These are phyloP conservation scores for Colletotrichum cordylinicola DNA, from an alignment of 2,329 filamentous ascomycete species.

Conservation along the genomic window DNA sequence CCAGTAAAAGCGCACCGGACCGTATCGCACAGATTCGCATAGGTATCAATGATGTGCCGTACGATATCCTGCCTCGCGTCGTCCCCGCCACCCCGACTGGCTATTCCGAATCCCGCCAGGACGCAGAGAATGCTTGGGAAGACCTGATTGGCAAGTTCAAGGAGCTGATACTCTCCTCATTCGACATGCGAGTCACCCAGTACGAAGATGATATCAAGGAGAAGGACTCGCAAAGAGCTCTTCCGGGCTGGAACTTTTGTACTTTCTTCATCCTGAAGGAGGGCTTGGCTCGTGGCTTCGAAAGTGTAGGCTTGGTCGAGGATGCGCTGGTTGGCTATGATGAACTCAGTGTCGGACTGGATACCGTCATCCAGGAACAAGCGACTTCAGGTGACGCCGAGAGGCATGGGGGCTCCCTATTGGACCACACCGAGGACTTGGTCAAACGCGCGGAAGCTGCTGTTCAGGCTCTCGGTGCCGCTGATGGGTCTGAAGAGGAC, in stretches of 20 bases:
- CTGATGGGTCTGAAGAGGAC: conserved; percentile 35
- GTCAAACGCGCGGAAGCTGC: conserved; percentile 63
- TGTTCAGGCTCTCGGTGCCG: conserved; percentile 40
- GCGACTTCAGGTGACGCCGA: conserved; percentile 61
- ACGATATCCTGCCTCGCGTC: conserved; percentile 67
- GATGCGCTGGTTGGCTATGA: conserved; percentile 96
- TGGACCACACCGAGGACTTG: conserved; percentile 76
- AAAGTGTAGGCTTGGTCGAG: conserved; percentile 94
- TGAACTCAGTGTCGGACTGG: conserved; percentile 87
- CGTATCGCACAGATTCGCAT: conserved; percentile 87
- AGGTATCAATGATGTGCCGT: conserved; percentile 71
- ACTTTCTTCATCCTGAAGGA: conserved; percentile 99
- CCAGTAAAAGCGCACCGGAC: conserved; percentile 75
- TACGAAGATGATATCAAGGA: conserved; percentile 98
- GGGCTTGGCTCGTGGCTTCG: conserved; percentile 89
- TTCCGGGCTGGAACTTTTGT: conserved; percentile 99
- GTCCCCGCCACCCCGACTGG: conserved; percentile 68
- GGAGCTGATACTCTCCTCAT: conserved; percentile 83
- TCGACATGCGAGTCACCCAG: conserved; percentile 87
- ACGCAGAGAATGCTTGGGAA: conserved; percentile 81
- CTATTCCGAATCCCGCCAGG: conserved; percentile 75
- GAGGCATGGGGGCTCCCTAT: conserved; percentile 74
- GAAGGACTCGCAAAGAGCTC: conserved; percentile 82
- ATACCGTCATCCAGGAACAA: conserved; percentile 81
- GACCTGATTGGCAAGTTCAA: conserved; percentile 90